Conservation (phyloP, 2,329 filamentous ascomycete species). For the Ascochyta pisi region DNA sequence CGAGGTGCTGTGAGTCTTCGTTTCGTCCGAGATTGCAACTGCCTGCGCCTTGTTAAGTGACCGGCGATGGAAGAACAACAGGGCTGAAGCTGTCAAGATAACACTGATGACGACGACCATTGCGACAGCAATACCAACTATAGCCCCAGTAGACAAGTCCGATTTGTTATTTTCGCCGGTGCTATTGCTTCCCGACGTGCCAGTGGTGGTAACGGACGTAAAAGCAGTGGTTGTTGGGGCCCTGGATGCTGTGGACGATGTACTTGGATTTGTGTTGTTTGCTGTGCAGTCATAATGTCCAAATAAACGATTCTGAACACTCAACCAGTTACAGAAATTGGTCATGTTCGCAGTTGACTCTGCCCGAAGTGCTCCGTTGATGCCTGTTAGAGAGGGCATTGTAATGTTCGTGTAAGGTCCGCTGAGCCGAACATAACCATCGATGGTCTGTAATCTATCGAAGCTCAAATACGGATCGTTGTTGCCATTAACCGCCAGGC, state of each 20-base stretch:
- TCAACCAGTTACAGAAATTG: constrained; percentile 21
- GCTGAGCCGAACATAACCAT: constrained; percentile 25
- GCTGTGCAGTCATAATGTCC: constrained; percentile 29
- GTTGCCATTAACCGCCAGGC: constrained; percentile 23
- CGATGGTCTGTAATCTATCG: constrained; percentile 24
- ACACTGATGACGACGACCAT: constrained; percentile 12
- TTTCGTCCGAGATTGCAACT: constrained; percentile 3
- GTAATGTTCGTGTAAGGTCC: constrained; percentile 28
- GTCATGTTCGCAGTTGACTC: constrained; percentile 24
- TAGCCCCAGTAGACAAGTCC: constrained; percentile 6
- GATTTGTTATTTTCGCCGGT: not conserved
- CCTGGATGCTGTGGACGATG: not conserved
- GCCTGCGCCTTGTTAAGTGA: constrained; percentile 20
- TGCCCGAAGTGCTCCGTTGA: constrained; percentile 26
- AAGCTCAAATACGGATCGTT: constrained; percentile 12
- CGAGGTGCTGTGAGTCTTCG: constrained; percentile 10
- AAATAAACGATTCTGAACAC: constrained; percentile 3
- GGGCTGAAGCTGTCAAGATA: constrained; percentile 2
- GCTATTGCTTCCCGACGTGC: not conserved
- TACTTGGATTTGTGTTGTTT: constrained; percentile 9
- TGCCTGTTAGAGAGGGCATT: constrained; percentile 23
- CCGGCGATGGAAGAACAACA: constrained; percentile 21
- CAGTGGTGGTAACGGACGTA: not conserved
- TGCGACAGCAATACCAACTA: constrained; percentile 18
- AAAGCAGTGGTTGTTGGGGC: not conserved